phyloP scores from a whole-genome alignment of 2,329 filamentous ascomycete species.

The Atkinsonella hypoxylon region DNA sequence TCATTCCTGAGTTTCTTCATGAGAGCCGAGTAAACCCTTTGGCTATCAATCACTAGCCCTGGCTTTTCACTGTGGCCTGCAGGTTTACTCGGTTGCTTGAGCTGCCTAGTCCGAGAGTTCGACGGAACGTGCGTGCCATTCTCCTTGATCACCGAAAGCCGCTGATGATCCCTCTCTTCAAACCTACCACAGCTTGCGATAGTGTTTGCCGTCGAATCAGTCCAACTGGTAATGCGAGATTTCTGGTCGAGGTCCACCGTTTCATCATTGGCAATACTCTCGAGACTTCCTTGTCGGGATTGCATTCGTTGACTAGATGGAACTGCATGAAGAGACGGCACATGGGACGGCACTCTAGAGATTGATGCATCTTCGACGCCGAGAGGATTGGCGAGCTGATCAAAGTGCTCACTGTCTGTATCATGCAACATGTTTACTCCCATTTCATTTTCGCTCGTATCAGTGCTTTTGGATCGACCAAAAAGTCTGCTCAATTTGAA shows the following conservation, averaged over 20 bases:
- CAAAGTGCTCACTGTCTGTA: constrained; percentile 18
- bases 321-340: constrained; percentile 38
- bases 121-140: constrained; percentile 29
- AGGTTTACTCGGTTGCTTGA: background rate
- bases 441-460: constrained; percentile 7
- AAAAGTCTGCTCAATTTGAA: constrained; percentile 42
- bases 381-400: constrained; percentile 21
- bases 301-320: constrained; percentile 33
- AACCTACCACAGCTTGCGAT: constrained; percentile 30
- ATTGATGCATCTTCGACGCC: constrained; percentile 31
- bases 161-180: constrained; percentile 38
- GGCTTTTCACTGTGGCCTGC: constrained; percentile 10
- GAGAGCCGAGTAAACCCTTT: constrained; percentile 52
- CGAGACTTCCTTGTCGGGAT: constrained; percentile 43
- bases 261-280: constrained; percentile 31
- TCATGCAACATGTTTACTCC: constrained; percentile 9
- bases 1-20: constrained; percentile 40
- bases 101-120: constrained; percentile 14
- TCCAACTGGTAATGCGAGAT: constrained; percentile 64
- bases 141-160: constrained; percentile 54
- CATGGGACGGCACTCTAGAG: constrained; percentile 33
- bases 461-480: constrained; percentile 13
- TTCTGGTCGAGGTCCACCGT: constrained; percentile 34
- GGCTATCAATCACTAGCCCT: constrained; percentile 33
- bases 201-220: constrained; percentile 47